Base-by-base conservation (phyloP, 2,329 filamentous ascomycete species). In the Colletotrichum coccodes region DNA sequence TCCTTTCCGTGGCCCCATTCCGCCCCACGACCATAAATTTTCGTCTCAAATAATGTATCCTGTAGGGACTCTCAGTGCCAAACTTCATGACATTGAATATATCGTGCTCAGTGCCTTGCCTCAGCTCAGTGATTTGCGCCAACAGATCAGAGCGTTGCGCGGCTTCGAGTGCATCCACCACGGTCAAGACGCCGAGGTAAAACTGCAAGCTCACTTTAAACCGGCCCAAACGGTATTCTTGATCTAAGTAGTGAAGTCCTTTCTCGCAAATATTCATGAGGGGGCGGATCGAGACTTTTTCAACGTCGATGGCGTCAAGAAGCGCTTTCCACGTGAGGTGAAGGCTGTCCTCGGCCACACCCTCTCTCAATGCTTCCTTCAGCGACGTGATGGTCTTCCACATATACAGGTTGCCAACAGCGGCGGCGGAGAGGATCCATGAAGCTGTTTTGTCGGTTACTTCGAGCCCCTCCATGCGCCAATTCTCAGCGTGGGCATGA, bases 321-420 rank as follows among this genome's bases (percentile, higher is more conserved):
- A 68, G 36, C 4, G 64, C 49, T 40, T 30, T 44, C 64, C 70
- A 72, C 32, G 54, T 62, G 23, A 60, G 66, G 8, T 58, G 50
- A 30, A 72, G 46, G 42, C 40, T 54, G 12, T 64, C 57, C 40
- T 71, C 70, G 8, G 56, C 66, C 23, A 70, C 64, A 1, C 70
- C 70, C 46, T 72, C 71, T 16, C 64, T 58, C 14, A 69, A 44
- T 9, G 66, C 71, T 62, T 72, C 71, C 38, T 71, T 71, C 30
- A 71, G 34, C 26, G 70, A 71, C 26, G 70, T 63, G 21, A 69
- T 64, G 21, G 56, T 66, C 50, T 68, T 70, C 64, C 67, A 72
- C 18, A 65, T 28, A 26, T 71, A 70, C 4, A 72, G 34, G 38
- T 34, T 64, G 30, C 58, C 54, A 28, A 70, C 60, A 38, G 42